phyloP scores from a whole-genome alignment of 257 asterid genomes.

The Capsicum rhomboideum region DNA sequence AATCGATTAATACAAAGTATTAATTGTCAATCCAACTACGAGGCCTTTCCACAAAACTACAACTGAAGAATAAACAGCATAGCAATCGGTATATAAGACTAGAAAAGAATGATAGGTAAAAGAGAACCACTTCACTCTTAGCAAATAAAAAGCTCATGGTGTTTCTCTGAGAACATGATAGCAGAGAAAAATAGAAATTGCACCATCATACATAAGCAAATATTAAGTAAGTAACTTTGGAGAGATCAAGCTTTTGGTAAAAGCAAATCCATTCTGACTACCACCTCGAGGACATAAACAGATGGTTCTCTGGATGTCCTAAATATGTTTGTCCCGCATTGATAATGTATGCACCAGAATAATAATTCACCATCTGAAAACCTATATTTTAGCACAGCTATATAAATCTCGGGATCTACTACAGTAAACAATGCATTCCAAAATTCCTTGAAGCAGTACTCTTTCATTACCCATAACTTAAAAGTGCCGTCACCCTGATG shows the following conservation, averaged over 20 bases:
- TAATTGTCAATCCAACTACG: too few species aligned
- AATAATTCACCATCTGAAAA: background rate
- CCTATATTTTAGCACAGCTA: background rate
- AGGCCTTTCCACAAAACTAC: too few species aligned
- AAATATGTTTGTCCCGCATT: background rate
- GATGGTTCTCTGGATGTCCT: background rate
- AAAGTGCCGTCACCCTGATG: background rate
- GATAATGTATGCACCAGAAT: background rate
- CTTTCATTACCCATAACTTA: background rate
- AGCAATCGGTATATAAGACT: too few species aligned
- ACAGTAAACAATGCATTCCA: background rate
- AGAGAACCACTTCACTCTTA: too few species aligned
- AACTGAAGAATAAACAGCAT: too few species aligned
- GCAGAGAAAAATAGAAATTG: background rate
- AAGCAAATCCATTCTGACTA: background rate
- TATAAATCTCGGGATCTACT: background rate
- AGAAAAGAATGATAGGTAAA: too few species aligned
- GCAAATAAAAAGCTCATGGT: too few species aligned
- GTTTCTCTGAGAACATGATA: background rate
- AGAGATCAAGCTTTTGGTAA: background rate
- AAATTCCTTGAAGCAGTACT: background rate
- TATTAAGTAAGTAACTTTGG: background rate
- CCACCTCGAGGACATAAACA: background rate
- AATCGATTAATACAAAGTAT: too few species aligned
- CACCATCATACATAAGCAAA: background rate